phyloP scores from a whole-genome alignment of 2,329 filamentous ascomycete genomes.

The Trichophyton equinum region DNA sequence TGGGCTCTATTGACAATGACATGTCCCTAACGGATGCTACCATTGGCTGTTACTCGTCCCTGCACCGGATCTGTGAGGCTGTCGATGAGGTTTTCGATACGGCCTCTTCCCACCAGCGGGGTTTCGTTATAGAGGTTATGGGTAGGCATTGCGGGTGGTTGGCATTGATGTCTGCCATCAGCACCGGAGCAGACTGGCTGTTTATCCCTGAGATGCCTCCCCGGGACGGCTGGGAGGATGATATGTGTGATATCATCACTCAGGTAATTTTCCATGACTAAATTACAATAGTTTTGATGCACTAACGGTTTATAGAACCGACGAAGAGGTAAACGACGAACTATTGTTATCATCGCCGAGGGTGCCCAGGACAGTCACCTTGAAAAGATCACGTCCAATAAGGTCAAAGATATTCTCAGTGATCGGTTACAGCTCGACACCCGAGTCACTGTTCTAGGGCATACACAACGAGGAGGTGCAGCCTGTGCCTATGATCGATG shows the following conservation, averaged over 20 bases:
- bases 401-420: slow-evolving; percentile 81
- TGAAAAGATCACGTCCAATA: slow-evolving; percentile 65
- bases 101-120: slow-evolving; percentile 88
- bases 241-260: slow-evolving; percentile 69
- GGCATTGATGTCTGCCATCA: slow-evolving; percentile 89
- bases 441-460: slow-evolving; percentile 83
- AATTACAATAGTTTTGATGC: neutral
- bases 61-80: slow-evolving; percentile 85
- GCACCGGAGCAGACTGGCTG: slow-evolving; percentile 88
- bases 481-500: slow-evolving; percentile 92
- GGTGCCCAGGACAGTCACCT: slow-evolving; percentile 77
- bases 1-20: slow-evolving; percentile 97
- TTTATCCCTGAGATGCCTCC: slow-evolving; percentile 94
- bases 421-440: slow-evolving; percentile 74
- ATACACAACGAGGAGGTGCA: slow-evolving; percentile 90
- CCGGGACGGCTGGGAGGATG: slow-evolving; percentile 71
- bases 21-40: slow-evolving; percentile 94
- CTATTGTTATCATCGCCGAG: slow-evolving; percentile 94
- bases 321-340: slow-evolving; percentile 81
- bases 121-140: slow-evolving; percentile 98
- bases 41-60: slow-evolving; percentile 89
- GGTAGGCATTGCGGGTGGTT: slow-evolving; percentile 96
- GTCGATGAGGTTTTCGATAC: slow-evolving; percentile 90
- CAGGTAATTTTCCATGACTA: slow-evolving; percentile 40
- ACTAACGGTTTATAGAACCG: slow-evolving; percentile 51